These are phyloP conservation scores for Paecilomyces sp. DNA, from an alignment of 2,329 filamentous ascomycete species.

Conservation along the genomic window DNA sequence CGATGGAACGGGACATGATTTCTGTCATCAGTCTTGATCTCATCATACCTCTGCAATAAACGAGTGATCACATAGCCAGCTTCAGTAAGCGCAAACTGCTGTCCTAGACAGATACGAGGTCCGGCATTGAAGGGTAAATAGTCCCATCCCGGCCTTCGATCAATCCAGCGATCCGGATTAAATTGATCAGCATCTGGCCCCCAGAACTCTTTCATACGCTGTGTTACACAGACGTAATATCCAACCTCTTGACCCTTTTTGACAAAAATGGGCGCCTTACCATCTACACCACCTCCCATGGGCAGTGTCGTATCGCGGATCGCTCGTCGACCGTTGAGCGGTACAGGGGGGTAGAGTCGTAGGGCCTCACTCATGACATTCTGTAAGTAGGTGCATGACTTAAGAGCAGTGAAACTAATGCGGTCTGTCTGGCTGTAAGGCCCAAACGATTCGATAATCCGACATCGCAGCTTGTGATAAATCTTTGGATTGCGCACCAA, in stretches of 20 bases:
- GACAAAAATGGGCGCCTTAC: slow-evolving; percentile 54
- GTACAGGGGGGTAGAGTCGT: slow-evolving; percentile 50
- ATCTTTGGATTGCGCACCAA: background rate
- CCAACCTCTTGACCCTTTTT: slow-evolving; percentile 58
- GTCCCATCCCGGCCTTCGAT: slow-evolving; percentile 28
- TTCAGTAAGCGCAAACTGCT: slow-evolving; percentile 18
- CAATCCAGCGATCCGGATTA: slow-evolving; percentile 4
- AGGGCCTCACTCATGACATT: slow-evolving; percentile 33
- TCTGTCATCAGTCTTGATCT: slow-evolving; percentile 2
- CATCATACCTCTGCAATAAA: slow-evolving; percentile 15
- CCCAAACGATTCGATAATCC: no score
- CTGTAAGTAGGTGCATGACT: slow-evolving; percentile 20
- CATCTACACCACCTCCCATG: slow-evolving; percentile 8
- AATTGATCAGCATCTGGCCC: slow-evolving; percentile 35
- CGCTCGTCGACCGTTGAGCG: slow-evolving; percentile 41
- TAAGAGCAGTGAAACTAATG: no score
- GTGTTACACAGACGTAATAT: slow-evolving; percentile 66
- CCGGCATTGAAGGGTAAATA: slow-evolving; percentile 21
- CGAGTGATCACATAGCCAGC: slow-evolving; percentile 14
- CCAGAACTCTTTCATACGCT: slow-evolving; percentile 53
- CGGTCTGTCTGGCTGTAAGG: no score
- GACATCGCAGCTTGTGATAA: background rate
- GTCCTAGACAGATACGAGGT: slow-evolving; percentile 19
- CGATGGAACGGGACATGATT: no score
- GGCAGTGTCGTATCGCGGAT: slow-evolving; percentile 11